Evolutionary conservation across 805 yeast genomes (phyloP).

Genomic region (Hanseniaspora jakobsenii): DNA sequence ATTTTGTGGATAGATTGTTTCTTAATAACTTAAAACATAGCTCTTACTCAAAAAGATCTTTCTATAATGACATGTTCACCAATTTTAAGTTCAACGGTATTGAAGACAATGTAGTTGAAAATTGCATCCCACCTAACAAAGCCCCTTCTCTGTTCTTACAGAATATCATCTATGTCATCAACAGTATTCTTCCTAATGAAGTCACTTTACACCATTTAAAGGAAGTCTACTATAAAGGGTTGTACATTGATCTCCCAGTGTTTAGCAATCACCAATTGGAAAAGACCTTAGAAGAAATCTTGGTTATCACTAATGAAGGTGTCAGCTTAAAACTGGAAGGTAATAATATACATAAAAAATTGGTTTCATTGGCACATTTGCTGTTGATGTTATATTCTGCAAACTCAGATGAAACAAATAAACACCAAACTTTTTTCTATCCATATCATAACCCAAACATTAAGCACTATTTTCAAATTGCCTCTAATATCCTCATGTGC

Average conservation of each 20-base stretch:
- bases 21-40: background rate
- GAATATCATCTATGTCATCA: slow-evolving; percentile 21
- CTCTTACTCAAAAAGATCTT: background rate
- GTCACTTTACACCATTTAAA: slow-evolving; percentile 22
- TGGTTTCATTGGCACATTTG: slow-evolving; percentile 23
- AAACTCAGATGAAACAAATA: slow-evolving; percentile 1
- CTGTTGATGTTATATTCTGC: slow-evolving; percentile 24
- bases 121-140: slow-evolving; percentile 21
- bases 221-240: slow-evolving; percentile 22
- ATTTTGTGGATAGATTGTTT: background rate
- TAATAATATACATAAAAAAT: slow-evolving; percentile 23
- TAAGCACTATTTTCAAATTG: slow-evolving; percentile 19
- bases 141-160: slow-evolving; percentile 23
- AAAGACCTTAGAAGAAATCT: slow-evolving; percentile 21
- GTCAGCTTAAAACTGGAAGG: slow-evolving; percentile 22
- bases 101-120: slow-evolving; percentile 20
- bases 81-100: slow-evolving; percentile 8
- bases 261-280: slow-evolving; percentile 25
- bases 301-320: slow-evolving; percentile 19
- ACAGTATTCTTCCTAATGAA: slow-evolving; percentile 23
- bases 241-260: slow-evolving; percentile 25
- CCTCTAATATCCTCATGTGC: slow-evolving; percentile 22
- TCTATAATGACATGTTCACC: background rate
- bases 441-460: slow-evolving; percentile 20
- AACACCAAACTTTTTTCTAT: slow-evolving; percentile 17